phyloP scores from a whole-genome alignment of 2,329 filamentous ascomycete species.

The Verticillium dahliae region DNA sequence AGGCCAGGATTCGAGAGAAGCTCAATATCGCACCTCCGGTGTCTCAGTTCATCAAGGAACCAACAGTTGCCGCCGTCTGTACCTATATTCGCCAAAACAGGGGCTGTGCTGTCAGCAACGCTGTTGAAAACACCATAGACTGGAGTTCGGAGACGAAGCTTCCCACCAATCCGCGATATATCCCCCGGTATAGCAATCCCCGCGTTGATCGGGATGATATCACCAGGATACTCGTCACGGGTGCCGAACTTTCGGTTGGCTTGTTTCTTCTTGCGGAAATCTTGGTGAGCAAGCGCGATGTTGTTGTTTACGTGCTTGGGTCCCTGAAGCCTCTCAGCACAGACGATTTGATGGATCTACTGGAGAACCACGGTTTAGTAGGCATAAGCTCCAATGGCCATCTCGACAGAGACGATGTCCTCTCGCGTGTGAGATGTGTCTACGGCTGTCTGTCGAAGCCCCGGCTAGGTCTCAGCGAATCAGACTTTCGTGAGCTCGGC shows the following conservation, averaged over 20 bases:
- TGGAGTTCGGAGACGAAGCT: constrained; percentile 17
- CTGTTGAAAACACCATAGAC: constrained; percentile 14
- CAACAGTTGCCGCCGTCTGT: constrained; percentile 15
- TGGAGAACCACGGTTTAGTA: constrained; percentile 15
- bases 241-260: constrained; percentile 15
- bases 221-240: constrained; percentile 12
- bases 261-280: constrained; percentile 14
- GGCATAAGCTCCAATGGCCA: not conserved
- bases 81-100: constrained; percentile 13
- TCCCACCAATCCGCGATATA: constrained; percentile 16
- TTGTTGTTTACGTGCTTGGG: constrained; percentile 12
- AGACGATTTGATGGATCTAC: constrained; percentile 6
- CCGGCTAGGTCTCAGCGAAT: constrained; percentile 16
- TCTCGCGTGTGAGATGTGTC: constrained; percentile 9
- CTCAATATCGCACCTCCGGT: constrained; percentile 17
- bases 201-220: constrained; percentile 12
- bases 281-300: constrained; percentile 9
- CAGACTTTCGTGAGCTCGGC: constrained; percentile 15
- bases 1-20: constrained; percentile 16
- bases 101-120: constrained; percentile 10
- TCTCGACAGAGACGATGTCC: constrained; percentile 7
- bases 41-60: constrained; percentile 16
- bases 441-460: constrained; percentile 13
- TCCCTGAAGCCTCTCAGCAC: constrained; percentile 11
- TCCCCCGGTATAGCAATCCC: constrained; percentile 12